A percentile compares a stretch with the other conserved stretches of the same genome.
These are phyloP conservation scores for Hansenula lynferdii DNA, from an alignment of 1,139 yeast species.

Conservation along the genomic window DNA sequence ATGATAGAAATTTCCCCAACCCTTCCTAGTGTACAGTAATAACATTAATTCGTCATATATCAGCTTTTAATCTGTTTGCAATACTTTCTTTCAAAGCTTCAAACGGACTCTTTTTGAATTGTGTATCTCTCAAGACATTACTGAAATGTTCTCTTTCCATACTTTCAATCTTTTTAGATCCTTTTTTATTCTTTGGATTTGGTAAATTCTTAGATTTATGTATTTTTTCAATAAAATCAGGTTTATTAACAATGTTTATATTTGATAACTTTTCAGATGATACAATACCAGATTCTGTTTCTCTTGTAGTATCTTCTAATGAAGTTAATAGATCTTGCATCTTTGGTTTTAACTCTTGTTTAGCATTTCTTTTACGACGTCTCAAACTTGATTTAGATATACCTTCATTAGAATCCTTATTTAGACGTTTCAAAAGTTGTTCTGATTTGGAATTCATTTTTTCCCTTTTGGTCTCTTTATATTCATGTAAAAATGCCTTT, in stretches of 20 bases:
- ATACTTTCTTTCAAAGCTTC: conserved; percentile 45
- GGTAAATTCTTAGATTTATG: conserved; percentile 44
- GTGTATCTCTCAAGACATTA: conserved; percentile 44
- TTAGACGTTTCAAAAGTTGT: conserved; percentile 26
- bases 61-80: conserved; percentile 7
- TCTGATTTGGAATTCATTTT: conserved; percentile 36
- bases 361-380: conserved; percentile 60
- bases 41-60: no score
- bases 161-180: conserved; percentile 48
- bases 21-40: no score
- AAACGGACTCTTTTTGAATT: conserved; percentile 54
- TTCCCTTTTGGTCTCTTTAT: conserved; percentile 49
- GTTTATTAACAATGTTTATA: conserved; percentile 16
- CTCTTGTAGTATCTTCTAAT: conserved; percentile 30
- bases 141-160: conserved; percentile 54
- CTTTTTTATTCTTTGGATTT: conserved; percentile 52
- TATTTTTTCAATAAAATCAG: conserved; percentile 15
- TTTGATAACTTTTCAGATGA: conserved; percentile 1
- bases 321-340: conserved; percentile 57
- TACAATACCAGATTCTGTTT: not conserved
- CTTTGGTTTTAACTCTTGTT: conserved; percentile 60
- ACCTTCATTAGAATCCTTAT: conserved; percentile 31
- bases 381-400: conserved; percentile 62
- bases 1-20: no score
- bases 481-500: conserved; percentile 52